phyloP scores from a whole-genome alignment of 2,329 filamentous ascomycete species.

The Phaeosphaeria sp. region DNA sequence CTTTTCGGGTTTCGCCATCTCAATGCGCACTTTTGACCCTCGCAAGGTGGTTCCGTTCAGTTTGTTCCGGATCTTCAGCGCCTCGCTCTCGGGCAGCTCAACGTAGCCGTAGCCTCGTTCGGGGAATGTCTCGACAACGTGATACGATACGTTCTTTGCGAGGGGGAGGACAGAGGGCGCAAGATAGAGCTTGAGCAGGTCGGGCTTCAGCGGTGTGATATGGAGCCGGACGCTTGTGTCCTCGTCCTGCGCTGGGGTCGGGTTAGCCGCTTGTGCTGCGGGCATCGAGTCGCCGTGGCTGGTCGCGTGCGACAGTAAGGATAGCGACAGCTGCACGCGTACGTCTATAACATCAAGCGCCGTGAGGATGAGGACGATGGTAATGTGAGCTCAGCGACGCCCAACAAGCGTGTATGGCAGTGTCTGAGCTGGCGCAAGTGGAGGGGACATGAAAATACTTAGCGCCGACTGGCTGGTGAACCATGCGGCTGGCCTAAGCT shows the following conservation, averaged over 20 bases:
- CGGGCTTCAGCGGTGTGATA: slow-evolving; percentile 82
- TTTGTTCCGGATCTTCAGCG: slow-evolving; percentile 90
- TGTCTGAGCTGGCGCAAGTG: slow-evolving; percentile 10
- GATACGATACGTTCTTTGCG: slow-evolving; percentile 86
- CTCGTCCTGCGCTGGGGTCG: slow-evolving; percentile 24
- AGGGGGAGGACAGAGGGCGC: slow-evolving; percentile 69
- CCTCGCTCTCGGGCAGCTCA: slow-evolving; percentile 79
- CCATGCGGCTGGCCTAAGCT: slow-evolving; percentile 21
- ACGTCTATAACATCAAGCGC: not conserved
- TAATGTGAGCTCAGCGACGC: slow-evolving; percentile 12
- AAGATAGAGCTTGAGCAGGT: slow-evolving; percentile 75
- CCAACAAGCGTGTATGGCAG: slow-evolving; percentile 17
- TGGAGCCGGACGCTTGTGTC: slow-evolving; percentile 68
- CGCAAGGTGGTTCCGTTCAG: slow-evolving; percentile 85
- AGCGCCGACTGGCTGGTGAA: slow-evolving; percentile 29
- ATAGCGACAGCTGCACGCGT: slow-evolving; percentile 4
- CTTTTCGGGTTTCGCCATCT: slow-evolving; percentile 75
- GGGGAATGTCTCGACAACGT: slow-evolving; percentile 83
- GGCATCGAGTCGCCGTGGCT: slow-evolving; percentile 39
- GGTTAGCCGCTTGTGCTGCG: slow-evolving; percentile 34
- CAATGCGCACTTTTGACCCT: slow-evolving; percentile 83
- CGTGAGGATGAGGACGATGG: slow-evolving; percentile 2
- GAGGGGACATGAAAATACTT: slow-evolving; percentile 41
- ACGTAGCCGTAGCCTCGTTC: slow-evolving; percentile 91
- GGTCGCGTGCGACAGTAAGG: slow-evolving; percentile 20